phyloP scores from a whole-genome alignment of 371 early-diverging fungal species.

The Lichtheimia hyalospora region DNA sequence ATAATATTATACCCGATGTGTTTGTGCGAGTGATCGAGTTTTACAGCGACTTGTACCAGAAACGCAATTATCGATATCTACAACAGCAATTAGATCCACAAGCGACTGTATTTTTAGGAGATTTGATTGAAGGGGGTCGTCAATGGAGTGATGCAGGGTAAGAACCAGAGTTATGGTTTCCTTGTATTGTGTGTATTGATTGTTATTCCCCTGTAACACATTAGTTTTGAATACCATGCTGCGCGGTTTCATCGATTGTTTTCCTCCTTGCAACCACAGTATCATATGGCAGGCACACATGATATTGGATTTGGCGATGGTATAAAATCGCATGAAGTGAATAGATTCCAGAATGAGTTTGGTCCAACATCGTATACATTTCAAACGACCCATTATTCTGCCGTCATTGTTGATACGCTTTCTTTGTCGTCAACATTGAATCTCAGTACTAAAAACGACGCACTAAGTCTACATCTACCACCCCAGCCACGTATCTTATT shows the following conservation, averaged over 20 bases:
- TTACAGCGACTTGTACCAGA: conserved; percentile 82
- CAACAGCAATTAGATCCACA: conserved; percentile 49
- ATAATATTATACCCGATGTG: conserved; percentile 46
- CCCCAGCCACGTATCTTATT: conserved; percentile 17
- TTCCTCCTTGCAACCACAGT: conserved; percentile 4
- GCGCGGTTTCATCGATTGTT: conserved; percentile 33
- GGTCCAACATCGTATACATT: conserved; percentile 69
- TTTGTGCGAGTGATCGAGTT: conserved; percentile 62
- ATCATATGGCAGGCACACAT: conserved; percentile 84
- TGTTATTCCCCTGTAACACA: background rate
- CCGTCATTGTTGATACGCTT: conserved; percentile 80
- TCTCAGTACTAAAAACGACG: conserved; percentile 39
- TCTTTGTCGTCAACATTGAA: conserved; percentile 55
- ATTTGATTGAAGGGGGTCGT: conserved; percentile 86
- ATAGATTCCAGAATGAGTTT: conserved; percentile 56
- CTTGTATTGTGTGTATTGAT: background rate
- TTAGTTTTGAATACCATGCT: background rate
- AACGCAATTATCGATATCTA: conserved; percentile 66
- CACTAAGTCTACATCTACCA: conserved; percentile 14
- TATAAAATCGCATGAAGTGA: conserved; percentile 48
- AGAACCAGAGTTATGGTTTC: background rate
- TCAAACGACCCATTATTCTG: conserved; percentile 49
- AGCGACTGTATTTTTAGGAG: conserved; percentile 75
- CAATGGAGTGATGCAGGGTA: conserved; percentile 65
- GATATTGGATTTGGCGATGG: conserved; percentile 87